Conservation (phyloP, 352 stramenopile species). For the Globisporangium paroecandrum region DNA sequence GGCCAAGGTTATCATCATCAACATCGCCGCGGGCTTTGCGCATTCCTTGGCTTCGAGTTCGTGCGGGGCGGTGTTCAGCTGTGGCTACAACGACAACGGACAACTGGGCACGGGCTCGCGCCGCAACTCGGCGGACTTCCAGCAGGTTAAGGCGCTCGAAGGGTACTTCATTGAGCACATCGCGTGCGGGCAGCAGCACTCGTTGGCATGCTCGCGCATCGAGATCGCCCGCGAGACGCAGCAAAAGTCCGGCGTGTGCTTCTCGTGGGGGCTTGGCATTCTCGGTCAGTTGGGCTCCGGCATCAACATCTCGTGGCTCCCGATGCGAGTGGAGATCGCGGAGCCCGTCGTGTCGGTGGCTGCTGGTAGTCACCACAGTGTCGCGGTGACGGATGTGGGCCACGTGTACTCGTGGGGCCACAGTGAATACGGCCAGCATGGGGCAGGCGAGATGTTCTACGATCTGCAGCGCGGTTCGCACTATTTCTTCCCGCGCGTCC, state of each 20-base stretch:
- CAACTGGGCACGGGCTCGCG: slow-evolving; percentile 65
- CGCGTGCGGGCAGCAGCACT: slow-evolving; percentile 74
- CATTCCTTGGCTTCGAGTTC: slow-evolving; percentile 66
- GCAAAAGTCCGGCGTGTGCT: slow-evolving; percentile 45
- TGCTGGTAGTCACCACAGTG: slow-evolving; percentile 74
- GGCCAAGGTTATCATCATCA: slow-evolving; percentile 39
- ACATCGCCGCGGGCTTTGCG: slow-evolving; percentile 64
- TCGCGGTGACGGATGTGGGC: slow-evolving; percentile 50
- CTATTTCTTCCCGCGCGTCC: slow-evolving; percentile 66
- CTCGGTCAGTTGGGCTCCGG: slow-evolving; percentile 67
- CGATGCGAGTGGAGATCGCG: slow-evolving; percentile 47
- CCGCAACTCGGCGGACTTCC: slow-evolving; percentile 64
- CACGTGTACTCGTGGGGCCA: slow-evolving; percentile 78
- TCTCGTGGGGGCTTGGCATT: slow-evolving; percentile 76
- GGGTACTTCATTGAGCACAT: slow-evolving; percentile 56
- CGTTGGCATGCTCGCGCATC: slow-evolving; percentile 48
- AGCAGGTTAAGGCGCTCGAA: slow-evolving; percentile 43
- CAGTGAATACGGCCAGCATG: slow-evolving; percentile 82
- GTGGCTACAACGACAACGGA: slow-evolving; percentile 83
- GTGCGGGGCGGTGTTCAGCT: slow-evolving; percentile 56
- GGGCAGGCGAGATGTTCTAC: slow-evolving; percentile 54
- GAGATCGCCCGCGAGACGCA: slow-evolving; percentile 19
- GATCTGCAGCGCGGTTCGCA: slow-evolving; percentile 74
- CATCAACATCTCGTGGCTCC: slow-evolving; percentile 60
- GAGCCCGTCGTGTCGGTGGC: slow-evolving; percentile 56